Conservation (phyloP, 164 flowering plant species). For the Tetracentron sinense region DNA sequence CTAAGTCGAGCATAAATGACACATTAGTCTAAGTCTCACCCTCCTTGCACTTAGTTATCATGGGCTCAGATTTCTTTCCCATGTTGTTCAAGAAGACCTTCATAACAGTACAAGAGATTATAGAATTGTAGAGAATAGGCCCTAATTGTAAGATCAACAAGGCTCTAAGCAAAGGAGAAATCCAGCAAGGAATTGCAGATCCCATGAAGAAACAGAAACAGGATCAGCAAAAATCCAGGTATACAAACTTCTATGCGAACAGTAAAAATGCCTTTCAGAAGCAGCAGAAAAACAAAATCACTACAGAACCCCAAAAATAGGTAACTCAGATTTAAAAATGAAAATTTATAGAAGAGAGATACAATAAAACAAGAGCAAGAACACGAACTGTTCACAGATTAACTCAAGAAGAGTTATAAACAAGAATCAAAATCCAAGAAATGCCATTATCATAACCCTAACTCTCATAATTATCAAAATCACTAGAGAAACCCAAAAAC, state of each 20-base stretch:
- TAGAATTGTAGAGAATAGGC: background rate
- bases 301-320: background rate
- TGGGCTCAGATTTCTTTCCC: constrained; percentile 76
- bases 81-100: constrained; percentile 85
- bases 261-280: too few relatives aligned
- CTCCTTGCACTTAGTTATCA: constrained; percentile 72
- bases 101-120: background rate
- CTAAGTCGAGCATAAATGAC: constrained; percentile 80
- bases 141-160: too few relatives aligned
- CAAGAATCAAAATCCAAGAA: background rate
- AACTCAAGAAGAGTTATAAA: too few relatives aligned
- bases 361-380: too few relatives aligned
- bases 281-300: background rate
- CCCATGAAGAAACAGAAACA: too few relatives aligned
- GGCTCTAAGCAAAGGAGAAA: background rate
- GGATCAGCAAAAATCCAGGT: too few relatives aligned
- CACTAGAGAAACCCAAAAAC: background rate
- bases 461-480: too few relatives aligned
- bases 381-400: too few relatives aligned
- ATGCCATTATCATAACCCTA: too few relatives aligned
- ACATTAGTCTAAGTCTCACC: constrained; percentile 93
- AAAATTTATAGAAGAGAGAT: too few relatives aligned
- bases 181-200: background rate
- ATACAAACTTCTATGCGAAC: too few relatives aligned
- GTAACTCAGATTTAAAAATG: background rate